Base-by-base conservation (phyloP, 345 rosid species). In the Euphorbia pulcherrima region DNA sequence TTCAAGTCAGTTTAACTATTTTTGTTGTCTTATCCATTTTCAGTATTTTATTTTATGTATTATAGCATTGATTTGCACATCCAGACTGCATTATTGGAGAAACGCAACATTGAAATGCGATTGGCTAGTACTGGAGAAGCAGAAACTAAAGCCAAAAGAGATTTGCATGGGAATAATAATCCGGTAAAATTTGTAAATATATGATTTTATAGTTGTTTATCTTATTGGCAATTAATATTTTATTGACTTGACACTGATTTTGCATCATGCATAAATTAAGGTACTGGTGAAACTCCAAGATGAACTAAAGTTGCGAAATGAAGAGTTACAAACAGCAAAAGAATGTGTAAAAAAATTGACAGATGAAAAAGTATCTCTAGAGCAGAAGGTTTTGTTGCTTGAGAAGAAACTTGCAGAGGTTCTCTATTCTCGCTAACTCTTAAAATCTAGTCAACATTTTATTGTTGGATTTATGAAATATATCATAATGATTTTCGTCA, bases 361-460 rank as follows among this genome's bases (percentile, higher is more conserved):
- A 63, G 83, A 79, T 74, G 95, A 89, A 60, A 94, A 88, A 71
- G 55, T 68, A 48, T 62, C 77, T 41, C 67, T 90, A 56, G 96
- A 89, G 61, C 88, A 88, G 62, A 88, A 76, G 81, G 70, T 91
- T 47, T 75, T 76, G 48, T 79, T 66, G 72, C 79, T 86, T 23
- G 96, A 88, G 80, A 83, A 82, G 67, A 86, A 78, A 84, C 74
- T 79, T 77, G 87, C 90, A 70, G 92, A 90, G 98, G 97, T 93
- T 57, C 53, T 54, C 27, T 6, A 48, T n/a, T n/a, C n/a, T n/a
- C n/a, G n/a, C n/a, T 4, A 35, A 44, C 69, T 57, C 46, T 64
- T 57, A 8, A 60, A 48, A 39, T 57, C 68, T 68, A 6, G 57
- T 50, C 14, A 14, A 18, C 18, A 30, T 28, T 61, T 11, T 35